Evolutionary conservation across 179 eudicot genomes (phyloP), one percentile per base, ranked within the genome.

Genomic region (Beta corolliflora): DNA sequence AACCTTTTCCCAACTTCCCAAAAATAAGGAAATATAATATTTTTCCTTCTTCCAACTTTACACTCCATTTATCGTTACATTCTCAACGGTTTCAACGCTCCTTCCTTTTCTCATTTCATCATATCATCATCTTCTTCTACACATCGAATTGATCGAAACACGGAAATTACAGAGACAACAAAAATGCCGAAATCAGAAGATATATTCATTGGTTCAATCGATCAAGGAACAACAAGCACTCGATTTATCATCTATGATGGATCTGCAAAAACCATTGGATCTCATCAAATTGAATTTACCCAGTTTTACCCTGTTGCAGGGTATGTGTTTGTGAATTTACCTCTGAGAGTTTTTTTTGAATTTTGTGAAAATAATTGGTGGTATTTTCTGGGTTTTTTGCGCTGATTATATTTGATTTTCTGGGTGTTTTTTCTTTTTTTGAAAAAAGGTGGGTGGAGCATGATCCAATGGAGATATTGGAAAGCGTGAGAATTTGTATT

Each of bases 141-240:
- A 18, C 81, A 79, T 81, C 55, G 77, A 45, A 58, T 69, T 78
- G 18, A 81, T 81, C 80, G 84, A 78, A 73, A 72, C 25, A 25
- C 7, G 10, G 23, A 16, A 50, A 50, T 60, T 8, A 54, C 58
- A 54, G 18, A 48, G 52, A 5, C 0, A 2, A 5, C 15, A 65
- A 73, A 66, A 77, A 88, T 88, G 98, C 78, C 97, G 16, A 75
- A 80, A 41, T 56, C 23, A 74, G 46, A 85, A 36, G 86, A 81
- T 8, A 87, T 84, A 7, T 93, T 82, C 81, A 87, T 96, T 52
- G 98, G 97, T 21, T 91, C 99, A 31, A 88, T 96, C 23, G 99
- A 96, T 90, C 99, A 96, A 86, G 99, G 99, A 19, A 96, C 99
- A 60, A 96, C 98, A 10, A 96, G 99, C 79, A 91, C 97, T 9